Base-by-base conservation (phyloP, 23 red algal species). In the Gracilaria vermiculophylla region DNA sequence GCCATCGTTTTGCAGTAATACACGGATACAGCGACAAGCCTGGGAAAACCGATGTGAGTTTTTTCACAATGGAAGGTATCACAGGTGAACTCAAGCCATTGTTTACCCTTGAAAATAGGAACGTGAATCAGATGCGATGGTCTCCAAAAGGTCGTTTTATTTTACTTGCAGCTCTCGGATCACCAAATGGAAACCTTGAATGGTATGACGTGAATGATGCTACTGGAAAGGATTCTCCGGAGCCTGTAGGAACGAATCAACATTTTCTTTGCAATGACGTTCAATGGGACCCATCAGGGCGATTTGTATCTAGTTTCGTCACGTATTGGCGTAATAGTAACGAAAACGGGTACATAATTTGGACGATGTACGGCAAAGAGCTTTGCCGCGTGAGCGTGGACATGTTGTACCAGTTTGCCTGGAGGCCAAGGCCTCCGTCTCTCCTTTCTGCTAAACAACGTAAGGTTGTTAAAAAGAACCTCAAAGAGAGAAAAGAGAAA, bases 321-420 rank as follows among this genome's bases (percentile, higher is more conserved):
- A 88, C 89, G 20, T 92, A 55, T 47, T 80, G 76, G 83, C 83
- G 88, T 14, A 94, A 81, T 55, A 77, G 70, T 53, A 94, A 84
- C 56, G 97, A 99, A 47, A 93, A 94, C 62, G 97, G 89, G 27
- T 99, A 94, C 90, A 69, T 86, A 14, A 90, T 99, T 43, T 99
- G 94, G 93, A 95, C 85, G 12, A 83, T 95, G 62, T 91, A 94
- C 54, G 97, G 97, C 39, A 91, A 92, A 47, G 90, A 96, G 58
- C 54, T 96, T 25, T 74, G 69, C 57, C 60, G 71, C 12, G 89
- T 83, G 2, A 62, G 50, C 16, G 77, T 86, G 31, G 87, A 90
- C 61, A 67, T 83, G 75, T 80, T 99, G 36, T 95, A 86, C 34
- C 86, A 99, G 89, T 95, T 99, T 74, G 42, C 51, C 42, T 99